phyloP scores from a whole-genome alignment of 768 basidiomycete genomes.

The Gymnopilus dilepis region DNA sequence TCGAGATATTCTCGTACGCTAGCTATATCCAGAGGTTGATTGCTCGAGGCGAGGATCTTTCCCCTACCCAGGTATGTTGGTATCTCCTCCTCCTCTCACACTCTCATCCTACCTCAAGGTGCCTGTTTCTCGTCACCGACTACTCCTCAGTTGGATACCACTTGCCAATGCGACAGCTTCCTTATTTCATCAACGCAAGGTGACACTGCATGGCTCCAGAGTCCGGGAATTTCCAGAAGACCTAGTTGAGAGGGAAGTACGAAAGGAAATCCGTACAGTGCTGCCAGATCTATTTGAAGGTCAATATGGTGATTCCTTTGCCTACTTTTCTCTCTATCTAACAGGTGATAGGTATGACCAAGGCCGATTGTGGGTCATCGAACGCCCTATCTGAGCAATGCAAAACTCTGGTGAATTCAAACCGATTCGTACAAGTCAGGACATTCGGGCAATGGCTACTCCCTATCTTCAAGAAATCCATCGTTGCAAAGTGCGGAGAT shows the following conservation, averaged over 20 bases:
- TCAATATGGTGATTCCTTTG: constrained; percentile 25
- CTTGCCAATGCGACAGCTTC: constrained; percentile 63
- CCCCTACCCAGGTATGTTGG: constrained; percentile 52
- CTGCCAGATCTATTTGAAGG: constrained; percentile 76
- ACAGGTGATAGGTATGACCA: constrained; percentile 35
- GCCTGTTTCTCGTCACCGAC: constrained; percentile 64
- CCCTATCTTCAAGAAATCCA: constrained; percentile 64
- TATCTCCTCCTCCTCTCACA: background rate
- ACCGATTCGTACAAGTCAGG: constrained; percentile 78
- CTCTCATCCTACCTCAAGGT: constrained; percentile 35
- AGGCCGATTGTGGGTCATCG: constrained; percentile 37
- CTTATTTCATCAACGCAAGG: constrained; percentile 69
- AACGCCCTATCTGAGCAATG: constrained; percentile 49
- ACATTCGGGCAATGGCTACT: constrained; percentile 75
- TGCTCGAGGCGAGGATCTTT: constrained; percentile 72
- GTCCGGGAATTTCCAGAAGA: constrained; percentile 77
- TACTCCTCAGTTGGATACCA: constrained; percentile 76
- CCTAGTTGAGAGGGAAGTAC: constrained; percentile 68
- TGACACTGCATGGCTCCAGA: constrained; percentile 71
- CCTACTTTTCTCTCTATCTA: constrained; percentile 4
- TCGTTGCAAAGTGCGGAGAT: constrained; percentile 28
- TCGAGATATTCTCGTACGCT: constrained; percentile 75
- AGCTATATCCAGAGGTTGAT: constrained; percentile 82
- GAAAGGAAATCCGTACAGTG: constrained; percentile 66
- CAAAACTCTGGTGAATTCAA: constrained; percentile 51